phyloP scores from a whole-genome alignment of 345 rosid genomes.

The Cochlearia excelsa region DNA sequence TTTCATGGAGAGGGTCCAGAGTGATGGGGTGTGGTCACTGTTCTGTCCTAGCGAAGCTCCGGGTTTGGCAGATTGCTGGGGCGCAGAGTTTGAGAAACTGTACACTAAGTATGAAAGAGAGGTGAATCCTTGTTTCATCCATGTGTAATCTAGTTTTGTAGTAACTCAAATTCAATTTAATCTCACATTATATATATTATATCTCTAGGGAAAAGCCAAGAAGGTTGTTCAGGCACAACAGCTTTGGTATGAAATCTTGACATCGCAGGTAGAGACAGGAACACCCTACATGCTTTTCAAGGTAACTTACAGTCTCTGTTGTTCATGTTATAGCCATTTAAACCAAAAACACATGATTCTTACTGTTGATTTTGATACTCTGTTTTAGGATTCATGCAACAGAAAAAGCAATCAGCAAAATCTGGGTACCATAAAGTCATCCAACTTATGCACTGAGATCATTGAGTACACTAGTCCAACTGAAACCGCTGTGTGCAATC shows the following conservation, averaged over 20 bases:
- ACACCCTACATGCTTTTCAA: constrained; percentile 96
- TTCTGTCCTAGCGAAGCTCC: constrained; percentile 92
- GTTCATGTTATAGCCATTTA: not conserved
- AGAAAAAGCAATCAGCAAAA: constrained; percentile 94
- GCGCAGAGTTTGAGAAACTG: constrained; percentile 66
- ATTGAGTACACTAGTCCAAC: constrained; percentile 88
- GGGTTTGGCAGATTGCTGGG: constrained; percentile 91
- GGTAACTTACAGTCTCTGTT: too few species aligned
- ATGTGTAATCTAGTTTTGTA: not conserved
- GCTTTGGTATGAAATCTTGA: constrained; percentile 82
- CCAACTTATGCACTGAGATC: constrained; percentile 89
- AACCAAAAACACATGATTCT: not conserved
- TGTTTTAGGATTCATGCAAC: constrained; percentile 76
- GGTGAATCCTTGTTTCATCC: constrained; percentile 32
- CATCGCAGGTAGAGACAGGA: constrained; percentile 96
- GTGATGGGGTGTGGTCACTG: constrained; percentile 73
- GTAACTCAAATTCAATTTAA: too few species aligned
- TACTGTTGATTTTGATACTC: not conserved
- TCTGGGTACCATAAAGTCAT: constrained; percentile 88
- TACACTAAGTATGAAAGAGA: constrained; percentile 63
- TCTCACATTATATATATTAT: too few species aligned
- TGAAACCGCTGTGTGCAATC: constrained; percentile 92
- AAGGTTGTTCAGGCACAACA: constrained; percentile 83
- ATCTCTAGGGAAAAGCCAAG: constrained; percentile 75
- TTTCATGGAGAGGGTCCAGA: constrained; percentile 87